Evolutionary conservation across 371 early-diverging fungal species (phyloP).

Genomic region (Mucor lusitanicus): DNA sequence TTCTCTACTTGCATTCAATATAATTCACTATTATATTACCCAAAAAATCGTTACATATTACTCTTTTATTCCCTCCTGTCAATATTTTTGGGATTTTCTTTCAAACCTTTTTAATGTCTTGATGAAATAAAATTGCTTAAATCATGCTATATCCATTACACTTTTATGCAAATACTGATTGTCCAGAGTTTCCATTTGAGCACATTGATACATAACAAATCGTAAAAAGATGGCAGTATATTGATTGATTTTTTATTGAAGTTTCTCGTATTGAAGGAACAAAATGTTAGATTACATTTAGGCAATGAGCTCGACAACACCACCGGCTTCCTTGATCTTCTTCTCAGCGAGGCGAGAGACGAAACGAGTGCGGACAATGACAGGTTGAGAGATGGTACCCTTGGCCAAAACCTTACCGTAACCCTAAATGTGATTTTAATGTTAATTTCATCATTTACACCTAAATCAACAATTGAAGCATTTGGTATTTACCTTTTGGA

Average conservation of each 20-base stretch:
- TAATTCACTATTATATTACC: conserved; percentile 2
- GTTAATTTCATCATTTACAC: neutral
- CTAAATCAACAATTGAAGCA: neutral
- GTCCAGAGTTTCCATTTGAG: neutral
- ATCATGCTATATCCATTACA: conserved; percentile 2
- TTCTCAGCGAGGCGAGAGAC: conserved; percentile 95
- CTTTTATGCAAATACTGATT: no score
- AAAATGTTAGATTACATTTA: conserved; percentile 2
- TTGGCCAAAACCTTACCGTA: conserved; percentile 98
- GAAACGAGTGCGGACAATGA: conserved; percentile 98
- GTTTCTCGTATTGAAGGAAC: neutral
- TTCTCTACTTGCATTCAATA: conserved; percentile 2
- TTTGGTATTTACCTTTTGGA: conserved; percentile 44
- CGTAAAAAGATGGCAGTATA: no score
- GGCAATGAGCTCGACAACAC: conserved; percentile 56
- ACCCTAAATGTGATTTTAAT: conserved; percentile 51
- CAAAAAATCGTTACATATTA: neutral
- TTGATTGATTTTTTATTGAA: neutral
- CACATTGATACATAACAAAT: neutral
- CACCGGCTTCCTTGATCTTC: conserved; percentile 99
- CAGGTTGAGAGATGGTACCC: conserved; percentile 93
- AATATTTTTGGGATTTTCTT: neutral
- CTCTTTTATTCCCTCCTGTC: neutral
- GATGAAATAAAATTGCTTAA: neutral
- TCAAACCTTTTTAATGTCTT: neutral